Evolutionary conservation across 192 early-diverging fungal genomes (phyloP).

Genomic region (Podila epigama): DNA sequence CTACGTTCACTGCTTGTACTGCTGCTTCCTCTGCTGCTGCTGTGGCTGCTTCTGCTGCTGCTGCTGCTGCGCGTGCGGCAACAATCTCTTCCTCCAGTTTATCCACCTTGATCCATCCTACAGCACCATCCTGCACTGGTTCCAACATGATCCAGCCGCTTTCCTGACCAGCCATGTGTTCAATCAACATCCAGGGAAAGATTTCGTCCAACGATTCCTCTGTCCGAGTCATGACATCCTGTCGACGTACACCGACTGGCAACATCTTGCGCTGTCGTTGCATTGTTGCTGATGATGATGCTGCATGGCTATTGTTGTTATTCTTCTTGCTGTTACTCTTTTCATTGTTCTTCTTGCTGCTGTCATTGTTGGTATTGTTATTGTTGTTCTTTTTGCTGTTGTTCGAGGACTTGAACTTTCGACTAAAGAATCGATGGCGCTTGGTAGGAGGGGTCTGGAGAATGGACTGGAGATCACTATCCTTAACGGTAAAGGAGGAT

Average conservation of each 20-base stretch:
- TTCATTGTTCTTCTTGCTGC: not conserved
- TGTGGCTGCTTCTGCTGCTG: not conserved
- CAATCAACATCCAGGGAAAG: slow-evolving; percentile 49
- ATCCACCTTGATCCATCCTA: slow-evolving; percentile 39
- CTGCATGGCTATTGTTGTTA: not conserved
- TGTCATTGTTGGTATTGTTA: not conserved
- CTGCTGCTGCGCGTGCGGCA: not conserved
- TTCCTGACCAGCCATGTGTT: slow-evolving; percentile 49
- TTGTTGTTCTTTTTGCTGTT: not conserved
- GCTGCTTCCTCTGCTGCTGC: no score
- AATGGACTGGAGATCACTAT: not conserved
- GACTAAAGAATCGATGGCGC: slow-evolving; percentile 19
- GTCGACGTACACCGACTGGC: slow-evolving; percentile 23
- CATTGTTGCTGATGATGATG: slow-evolving; percentile 5
- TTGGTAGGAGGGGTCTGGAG: no score
- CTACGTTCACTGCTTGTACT: no score
- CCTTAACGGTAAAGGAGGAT: slow-evolving; percentile 12
- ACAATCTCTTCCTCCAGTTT: slow-evolving; percentile 21
- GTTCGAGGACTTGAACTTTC: slow-evolving; percentile 4
- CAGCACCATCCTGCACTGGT: slow-evolving; percentile 38
- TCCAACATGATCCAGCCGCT: slow-evolving; percentile 45
- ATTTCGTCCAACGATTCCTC: slow-evolving; percentile 43
- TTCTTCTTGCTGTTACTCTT: not conserved
- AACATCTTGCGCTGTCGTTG: slow-evolving; percentile 19
- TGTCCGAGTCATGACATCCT: slow-evolving; percentile 45